phyloP scores from a whole-genome alignment of 2,329 filamentous ascomycete genomes.

The Calonectria multiphialidica region DNA sequence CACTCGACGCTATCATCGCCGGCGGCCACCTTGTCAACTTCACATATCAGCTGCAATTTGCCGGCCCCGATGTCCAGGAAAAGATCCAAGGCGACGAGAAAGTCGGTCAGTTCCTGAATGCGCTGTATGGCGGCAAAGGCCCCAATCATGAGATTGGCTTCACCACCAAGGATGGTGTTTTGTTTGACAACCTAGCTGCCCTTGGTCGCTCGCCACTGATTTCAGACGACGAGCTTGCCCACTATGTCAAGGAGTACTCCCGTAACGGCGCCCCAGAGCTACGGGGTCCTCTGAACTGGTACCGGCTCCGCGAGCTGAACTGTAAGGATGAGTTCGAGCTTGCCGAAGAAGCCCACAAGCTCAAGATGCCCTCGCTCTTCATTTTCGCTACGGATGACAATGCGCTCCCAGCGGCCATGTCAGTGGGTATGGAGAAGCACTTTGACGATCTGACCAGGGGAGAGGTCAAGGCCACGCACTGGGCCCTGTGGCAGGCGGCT shows the following conservation, averaged over 20 bases:
- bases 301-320: slow-evolving; percentile 80
- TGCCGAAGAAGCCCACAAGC: slow-evolving; percentile 64
- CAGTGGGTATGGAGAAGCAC: slow-evolving; percentile 75
- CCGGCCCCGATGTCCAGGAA: slow-evolving; percentile 74
- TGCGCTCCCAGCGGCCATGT: slow-evolving; percentile 80
- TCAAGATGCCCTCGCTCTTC: slow-evolving; percentile 78
- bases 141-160: slow-evolving; percentile 69
- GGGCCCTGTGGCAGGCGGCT: slow-evolving; percentile 83
- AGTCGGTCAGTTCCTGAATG: slow-evolving; percentile 78
- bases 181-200: slow-evolving; percentile 71
- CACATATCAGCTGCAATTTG: slow-evolving; percentile 86
- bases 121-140: slow-evolving; percentile 76
- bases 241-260: slow-evolving; percentile 80
- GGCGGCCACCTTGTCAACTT: slow-evolving; percentile 73
- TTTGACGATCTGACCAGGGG: slow-evolving; percentile 74
- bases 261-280: slow-evolving; percentile 70
- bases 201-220: slow-evolving; percentile 71
- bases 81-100: slow-evolving; percentile 68
- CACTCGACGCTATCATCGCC: slow-evolving; percentile 71
- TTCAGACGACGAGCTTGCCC: slow-evolving; percentile 77
- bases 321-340: slow-evolving; percentile 79
- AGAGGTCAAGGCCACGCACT: slow-evolving; percentile 80
- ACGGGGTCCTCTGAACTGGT: slow-evolving; percentile 89
- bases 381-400: slow-evolving; percentile 78
- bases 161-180: slow-evolving; percentile 69